These are phyloP conservation scores for Dinochytrium kinnereticum DNA, from an alignment of 371 early-diverging fungal species.

Conservation along the genomic window DNA sequence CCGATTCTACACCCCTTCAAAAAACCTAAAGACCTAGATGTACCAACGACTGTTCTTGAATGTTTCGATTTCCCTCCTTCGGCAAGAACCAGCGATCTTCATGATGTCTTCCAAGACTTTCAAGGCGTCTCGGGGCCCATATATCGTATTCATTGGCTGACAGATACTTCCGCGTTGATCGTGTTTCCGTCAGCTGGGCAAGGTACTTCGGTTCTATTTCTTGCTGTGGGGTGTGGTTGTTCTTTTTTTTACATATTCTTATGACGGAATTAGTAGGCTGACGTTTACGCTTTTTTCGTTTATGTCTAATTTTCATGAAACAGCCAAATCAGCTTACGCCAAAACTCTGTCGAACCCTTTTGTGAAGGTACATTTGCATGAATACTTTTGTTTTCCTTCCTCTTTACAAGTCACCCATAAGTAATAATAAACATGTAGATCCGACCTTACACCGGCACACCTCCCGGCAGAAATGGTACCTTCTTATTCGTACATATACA, in stretches of 20 bases:
- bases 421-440: neutral
- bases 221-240: too few relatives aligned
- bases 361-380: slow-evolving; percentile 15
- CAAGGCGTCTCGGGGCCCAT: slow-evolving; percentile 4
- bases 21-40: neutral
- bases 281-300: neutral
- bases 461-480: neutral
- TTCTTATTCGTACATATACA: neutral
- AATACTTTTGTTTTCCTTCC: neutral
- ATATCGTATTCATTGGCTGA: slow-evolving; percentile 40
- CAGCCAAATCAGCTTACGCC: slow-evolving; percentile 32
- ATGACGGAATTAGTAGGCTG: neutral
- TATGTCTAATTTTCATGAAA: neutral
- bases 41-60: slow-evolving; percentile 29
- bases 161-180: slow-evolving; percentile 34
- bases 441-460: slow-evolving; percentile 1
- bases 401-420: neutral
- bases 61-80: slow-evolving; percentile 33
- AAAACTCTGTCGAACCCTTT: slow-evolving; percentile 13
- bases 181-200: slow-evolving; percentile 28
- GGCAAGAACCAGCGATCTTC: slow-evolving; percentile 38
- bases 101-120: slow-evolving; percentile 33
- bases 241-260: too few relatives aligned
- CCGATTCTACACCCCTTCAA: neutral
- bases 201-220: slow-evolving; percentile 7